These are phyloP conservation scores for Chlamydomonas sp. DNA, from an alignment of 139 green algal species.

Conservation along the genomic window DNA sequence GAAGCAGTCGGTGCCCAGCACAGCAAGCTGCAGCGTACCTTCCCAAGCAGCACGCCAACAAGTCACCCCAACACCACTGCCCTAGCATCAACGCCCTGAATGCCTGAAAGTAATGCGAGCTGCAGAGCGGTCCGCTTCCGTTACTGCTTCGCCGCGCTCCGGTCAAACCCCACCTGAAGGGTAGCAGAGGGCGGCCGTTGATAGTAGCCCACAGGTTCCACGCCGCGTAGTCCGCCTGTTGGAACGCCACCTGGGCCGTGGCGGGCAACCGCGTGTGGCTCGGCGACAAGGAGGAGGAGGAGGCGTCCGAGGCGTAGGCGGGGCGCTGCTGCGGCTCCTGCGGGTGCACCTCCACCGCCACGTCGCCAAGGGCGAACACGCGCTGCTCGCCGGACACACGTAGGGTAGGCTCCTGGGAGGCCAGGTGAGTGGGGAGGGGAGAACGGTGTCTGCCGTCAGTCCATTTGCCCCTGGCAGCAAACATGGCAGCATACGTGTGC, in stretches of 20 bases:
- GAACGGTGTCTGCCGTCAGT: neutral
- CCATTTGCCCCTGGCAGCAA: neutral
- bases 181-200: conserved; percentile 87
- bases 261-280: conserved; percentile 49
- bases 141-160: too few relatives aligned
- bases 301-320: conserved; percentile 1
- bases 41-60: too few relatives aligned
- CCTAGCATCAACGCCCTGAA: too few relatives aligned
- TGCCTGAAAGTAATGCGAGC: too few relatives aligned
- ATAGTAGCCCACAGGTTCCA: conserved; percentile 98
- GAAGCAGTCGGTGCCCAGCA: too few relatives aligned
- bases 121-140: too few relatives aligned
- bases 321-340: neutral
- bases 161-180: conserved; percentile 73
- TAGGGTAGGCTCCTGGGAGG: conserved; percentile 78
- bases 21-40: too few relatives aligned
- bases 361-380: conserved; percentile 96
- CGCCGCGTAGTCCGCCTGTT: conserved; percentile 97
- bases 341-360: conserved; percentile 48
- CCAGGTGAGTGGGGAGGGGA: neutral
- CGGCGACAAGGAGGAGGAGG: neutral
- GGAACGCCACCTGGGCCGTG: conserved; percentile 96
- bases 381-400: conserved; percentile 69
- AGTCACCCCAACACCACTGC: too few relatives aligned
- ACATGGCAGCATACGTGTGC: too few relatives aligned